These are phyloP conservation scores for Plasmodium billcollinsi DNA, from an alignment of 169 alveolate species.

Conservation along the genomic window DNA sequence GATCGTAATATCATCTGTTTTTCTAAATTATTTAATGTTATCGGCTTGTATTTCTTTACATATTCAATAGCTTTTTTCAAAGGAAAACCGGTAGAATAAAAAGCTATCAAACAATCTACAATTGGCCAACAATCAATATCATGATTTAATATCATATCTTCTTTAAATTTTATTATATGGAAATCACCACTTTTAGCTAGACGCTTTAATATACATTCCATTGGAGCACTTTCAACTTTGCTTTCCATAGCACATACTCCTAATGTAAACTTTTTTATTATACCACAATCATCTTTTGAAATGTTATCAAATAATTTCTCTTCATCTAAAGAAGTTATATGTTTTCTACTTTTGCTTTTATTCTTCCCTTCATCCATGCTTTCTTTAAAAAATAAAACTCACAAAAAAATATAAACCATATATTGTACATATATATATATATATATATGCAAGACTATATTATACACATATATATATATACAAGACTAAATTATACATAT, in stretches of 20 bases:
- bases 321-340: slow-evolving; percentile 44
- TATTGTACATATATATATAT: no score
- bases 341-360: slow-evolving; percentile 33
- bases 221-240: slow-evolving; percentile 91
- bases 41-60: slow-evolving; percentile 74
- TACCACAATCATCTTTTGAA: slow-evolving; percentile 70
- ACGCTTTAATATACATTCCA: slow-evolving; percentile 88
- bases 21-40: slow-evolving; percentile 76
- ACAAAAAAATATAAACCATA: no score
- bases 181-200: slow-evolving; percentile 89
- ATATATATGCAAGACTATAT: no score
- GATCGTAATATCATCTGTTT: slow-evolving; percentile 84
- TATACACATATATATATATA: no score
- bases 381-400: no score
- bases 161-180: slow-evolving; percentile 88
- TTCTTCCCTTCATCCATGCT: not conserved
- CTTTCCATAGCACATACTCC: slow-evolving; percentile 94
- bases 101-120: slow-evolving; percentile 93
- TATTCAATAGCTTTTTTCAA: slow-evolving; percentile 81
- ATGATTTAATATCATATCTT: slow-evolving; percentile 87
- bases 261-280: slow-evolving; percentile 83
- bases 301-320: slow-evolving; percentile 69
- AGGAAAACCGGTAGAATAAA: slow-evolving; percentile 93
- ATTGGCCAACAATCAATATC: slow-evolving; percentile 92
- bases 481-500: no score